Conservation (phyloP, 1,284 basidiomycete species). For the Sporisorium graminicola region DNA sequence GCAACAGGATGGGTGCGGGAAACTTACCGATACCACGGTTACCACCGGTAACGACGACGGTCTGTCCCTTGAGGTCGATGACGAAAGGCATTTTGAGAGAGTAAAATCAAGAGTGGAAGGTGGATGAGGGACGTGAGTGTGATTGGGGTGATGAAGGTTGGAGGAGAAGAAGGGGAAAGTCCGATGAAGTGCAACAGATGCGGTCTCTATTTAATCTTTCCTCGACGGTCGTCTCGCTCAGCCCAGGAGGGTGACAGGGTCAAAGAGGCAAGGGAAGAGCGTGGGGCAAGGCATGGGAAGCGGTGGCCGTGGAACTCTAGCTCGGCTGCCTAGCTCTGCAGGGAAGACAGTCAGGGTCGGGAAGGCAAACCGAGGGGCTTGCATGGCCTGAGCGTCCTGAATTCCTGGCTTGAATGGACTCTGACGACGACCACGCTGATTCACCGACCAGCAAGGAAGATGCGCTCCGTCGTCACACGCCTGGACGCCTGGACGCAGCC, state of each 20-base stretch:
- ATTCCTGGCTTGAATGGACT: not conserved
- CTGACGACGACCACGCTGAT: constrained; percentile 1
- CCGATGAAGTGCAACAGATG: not conserved
- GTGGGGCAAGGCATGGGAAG: not conserved
- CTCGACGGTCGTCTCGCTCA: not conserved
- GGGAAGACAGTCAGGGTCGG: not conserved
- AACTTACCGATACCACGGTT: constrained; percentile 68
- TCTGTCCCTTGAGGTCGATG: constrained; percentile 58
- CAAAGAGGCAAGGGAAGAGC: not conserved
- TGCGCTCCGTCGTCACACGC: constrained; percentile 7
- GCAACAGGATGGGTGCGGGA: not conserved
- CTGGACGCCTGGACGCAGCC: not conserved
- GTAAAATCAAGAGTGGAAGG: not conserved
- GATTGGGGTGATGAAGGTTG: not conserved
- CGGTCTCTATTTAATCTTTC: constrained; percentile 4
- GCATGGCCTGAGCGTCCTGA: constrained; percentile 6
- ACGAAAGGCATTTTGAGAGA: constrained; percentile 46
- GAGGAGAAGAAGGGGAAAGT: not conserved
- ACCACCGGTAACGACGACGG: constrained; percentile 74
- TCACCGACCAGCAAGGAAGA: not conserved
- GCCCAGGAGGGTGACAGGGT: not conserved
- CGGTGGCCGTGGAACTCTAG: not conserved
- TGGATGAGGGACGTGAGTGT: not conserved
- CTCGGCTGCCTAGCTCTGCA: constrained; percentile 1
- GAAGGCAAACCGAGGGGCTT: not conserved